These are phyloP conservation scores for Phanerochaete sordida DNA, from an alignment of 768 basidiomycete species.

Conservation along the genomic window DNA sequence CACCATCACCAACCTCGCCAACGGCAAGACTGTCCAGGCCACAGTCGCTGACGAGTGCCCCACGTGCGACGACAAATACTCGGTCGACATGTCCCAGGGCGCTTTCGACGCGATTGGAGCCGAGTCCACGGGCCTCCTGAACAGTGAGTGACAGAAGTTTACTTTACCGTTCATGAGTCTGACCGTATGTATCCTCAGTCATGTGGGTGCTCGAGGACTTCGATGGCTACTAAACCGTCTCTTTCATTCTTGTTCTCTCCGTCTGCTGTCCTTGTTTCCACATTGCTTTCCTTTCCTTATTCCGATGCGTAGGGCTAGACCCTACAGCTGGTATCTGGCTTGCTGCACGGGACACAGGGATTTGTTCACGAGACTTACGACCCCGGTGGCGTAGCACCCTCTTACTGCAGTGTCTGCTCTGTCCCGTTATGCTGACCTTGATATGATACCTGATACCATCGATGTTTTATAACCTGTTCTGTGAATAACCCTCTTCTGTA, in stretches of 20 bases:
- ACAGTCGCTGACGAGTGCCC: conserved; percentile 68
- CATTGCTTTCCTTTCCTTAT: conserved; percentile 11
- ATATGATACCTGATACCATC: conserved; percentile 9
- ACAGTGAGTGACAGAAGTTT: too few relatives aligned
- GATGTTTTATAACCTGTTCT: conserved; percentile 4
- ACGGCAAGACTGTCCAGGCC: conserved; percentile 57
- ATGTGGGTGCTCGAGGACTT: too few relatives aligned
- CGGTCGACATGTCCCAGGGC: conserved; percentile 68
- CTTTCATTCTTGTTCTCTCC: background rate
- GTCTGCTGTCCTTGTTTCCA: conserved; percentile 13
- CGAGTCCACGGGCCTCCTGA: conserved; percentile 57
- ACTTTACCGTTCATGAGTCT: too few relatives aligned
- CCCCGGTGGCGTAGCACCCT: conserved; percentile 41
- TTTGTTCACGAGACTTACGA: conserved; percentile 34
- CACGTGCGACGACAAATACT: conserved; percentile 61
- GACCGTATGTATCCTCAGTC: too few relatives aligned
- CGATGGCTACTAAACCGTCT: too few relatives aligned
- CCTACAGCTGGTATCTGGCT: conserved; percentile 7
- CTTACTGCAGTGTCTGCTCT: conserved; percentile 22
- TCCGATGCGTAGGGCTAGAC: conserved; percentile 6
- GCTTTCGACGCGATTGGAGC: conserved; percentile 46
- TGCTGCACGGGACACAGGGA: conserved; percentile 18
- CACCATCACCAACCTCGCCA: conserved; percentile 56
- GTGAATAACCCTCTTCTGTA: background rate
- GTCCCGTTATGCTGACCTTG: conserved; percentile 20